Evolutionary conservation across 345 rosid species (phyloP).

Genomic region (Syzygium oleosum): DNA sequence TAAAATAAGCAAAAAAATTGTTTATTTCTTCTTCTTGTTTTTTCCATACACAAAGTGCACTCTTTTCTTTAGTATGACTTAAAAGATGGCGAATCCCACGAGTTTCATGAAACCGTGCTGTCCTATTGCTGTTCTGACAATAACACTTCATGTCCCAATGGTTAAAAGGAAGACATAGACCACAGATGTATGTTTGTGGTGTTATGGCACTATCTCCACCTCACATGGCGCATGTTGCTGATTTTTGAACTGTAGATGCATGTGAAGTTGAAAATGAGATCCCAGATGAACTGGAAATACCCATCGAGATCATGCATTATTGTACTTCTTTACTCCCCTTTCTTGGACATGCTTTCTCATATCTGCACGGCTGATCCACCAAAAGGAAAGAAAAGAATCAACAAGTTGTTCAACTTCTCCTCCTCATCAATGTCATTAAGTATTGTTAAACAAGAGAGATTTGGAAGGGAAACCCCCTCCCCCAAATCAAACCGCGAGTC

Average conservation of each 20-base stretch:
- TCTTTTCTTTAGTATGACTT: not conserved
- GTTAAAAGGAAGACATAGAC: not conserved
- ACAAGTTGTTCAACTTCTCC: not conserved
- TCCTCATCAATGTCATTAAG: not conserved
- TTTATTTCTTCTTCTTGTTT: not conserved
- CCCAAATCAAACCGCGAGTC: not conserved
- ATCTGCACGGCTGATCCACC: not conserved
- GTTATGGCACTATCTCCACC: not conserved
- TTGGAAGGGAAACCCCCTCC: not conserved
- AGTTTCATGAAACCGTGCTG: not conserved
- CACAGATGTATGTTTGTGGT: not conserved
- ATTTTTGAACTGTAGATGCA: not conserved
- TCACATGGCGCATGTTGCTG: not conserved
- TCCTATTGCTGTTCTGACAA: not conserved
- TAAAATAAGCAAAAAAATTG: too few relatives aligned
- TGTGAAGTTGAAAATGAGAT: not conserved
- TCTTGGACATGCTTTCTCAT: not conserved
- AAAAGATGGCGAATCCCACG: not conserved
- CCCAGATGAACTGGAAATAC: conserved; percentile 44
- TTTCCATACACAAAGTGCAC: not conserved
- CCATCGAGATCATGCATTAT: conserved; percentile 55
- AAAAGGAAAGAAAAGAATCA: not conserved
- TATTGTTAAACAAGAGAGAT: not conserved
- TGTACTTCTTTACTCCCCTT: conserved; percentile 37
- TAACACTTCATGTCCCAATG: not conserved